Evolutionary conservation across 1,284 basidiomycete genomes (phyloP).

Genomic region (Pseudozyma sp.): DNA sequence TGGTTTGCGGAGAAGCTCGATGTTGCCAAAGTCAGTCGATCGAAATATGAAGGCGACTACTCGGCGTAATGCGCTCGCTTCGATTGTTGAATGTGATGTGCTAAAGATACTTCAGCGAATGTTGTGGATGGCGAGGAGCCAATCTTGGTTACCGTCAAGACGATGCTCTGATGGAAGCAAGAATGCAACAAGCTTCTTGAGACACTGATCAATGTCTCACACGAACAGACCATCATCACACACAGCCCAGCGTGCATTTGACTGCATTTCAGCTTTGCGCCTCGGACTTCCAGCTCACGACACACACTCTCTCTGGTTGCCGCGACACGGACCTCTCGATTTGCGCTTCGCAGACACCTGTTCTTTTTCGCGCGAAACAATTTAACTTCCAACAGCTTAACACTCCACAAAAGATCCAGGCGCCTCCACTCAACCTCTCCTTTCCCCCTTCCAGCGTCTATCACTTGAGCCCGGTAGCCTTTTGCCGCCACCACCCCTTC

Average conservation of each 20-base stretch:
- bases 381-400: neutral
- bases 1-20: neutral
- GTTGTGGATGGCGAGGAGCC: too few relatives aligned
- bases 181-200: too few relatives aligned
- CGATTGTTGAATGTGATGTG: too few relatives aligned
- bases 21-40: conserved; percentile 1
- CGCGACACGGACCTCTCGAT: neutral
- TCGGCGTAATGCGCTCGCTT: too few relatives aligned
- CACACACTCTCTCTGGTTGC: neutral
- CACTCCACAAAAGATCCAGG: neutral
- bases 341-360: neutral
- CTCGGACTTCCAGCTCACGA: too few relatives aligned
- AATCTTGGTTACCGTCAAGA: too few relatives aligned
- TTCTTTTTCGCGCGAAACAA: conserved; percentile 21
- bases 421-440: neutral
- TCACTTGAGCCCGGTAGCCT: neutral
- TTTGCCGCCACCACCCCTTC: neutral
- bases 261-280: too few relatives aligned
- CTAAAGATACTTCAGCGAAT: too few relatives aligned
- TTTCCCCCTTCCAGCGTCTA: neutral
- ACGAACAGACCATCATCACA: too few relatives aligned
- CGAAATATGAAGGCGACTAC: neutral
- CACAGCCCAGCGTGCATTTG: too few relatives aligned
- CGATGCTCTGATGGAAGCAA: too few relatives aligned
- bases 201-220: too few relatives aligned